Evolutionary conservation across 1,284 basidiomycete species (phyloP).

Genomic region (Neotropicomus parvogracilis): DNA sequence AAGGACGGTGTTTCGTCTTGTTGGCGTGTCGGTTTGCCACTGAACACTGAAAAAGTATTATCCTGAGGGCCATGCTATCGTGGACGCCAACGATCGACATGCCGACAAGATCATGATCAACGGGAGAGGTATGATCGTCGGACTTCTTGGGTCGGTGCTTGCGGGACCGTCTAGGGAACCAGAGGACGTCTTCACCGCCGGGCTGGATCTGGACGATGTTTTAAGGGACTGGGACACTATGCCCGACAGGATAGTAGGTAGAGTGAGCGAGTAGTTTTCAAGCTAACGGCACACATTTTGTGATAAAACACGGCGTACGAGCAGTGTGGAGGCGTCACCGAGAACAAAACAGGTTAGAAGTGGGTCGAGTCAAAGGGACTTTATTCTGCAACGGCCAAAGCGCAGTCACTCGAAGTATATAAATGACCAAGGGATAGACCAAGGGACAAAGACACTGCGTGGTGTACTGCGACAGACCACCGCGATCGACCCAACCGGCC

Average conservation of each 20-base stretch:
- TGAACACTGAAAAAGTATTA: constrained; percentile 63
- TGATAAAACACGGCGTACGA: background rate
- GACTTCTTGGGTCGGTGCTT: constrained; percentile 62
- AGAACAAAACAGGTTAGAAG: constrained; percentile 10
- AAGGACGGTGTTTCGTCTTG: constrained; percentile 75
- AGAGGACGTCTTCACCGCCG: constrained; percentile 63
- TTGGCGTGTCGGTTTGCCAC: constrained; percentile 62
- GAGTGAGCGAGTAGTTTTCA: constrained; percentile 26
- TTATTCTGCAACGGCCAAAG: constrained; percentile 12
- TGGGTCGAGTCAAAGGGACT: constrained; percentile 13
- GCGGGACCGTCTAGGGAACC: constrained; percentile 62
- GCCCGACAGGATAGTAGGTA: constrained; percentile 57
- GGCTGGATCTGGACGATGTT: constrained; percentile 60
- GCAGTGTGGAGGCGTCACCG: background rate
- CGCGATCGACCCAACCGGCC: background rate
- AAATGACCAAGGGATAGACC: constrained; percentile 12
- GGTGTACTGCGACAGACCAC: constrained; percentile 13
- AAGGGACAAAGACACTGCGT: background rate
- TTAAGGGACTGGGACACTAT: constrained; percentile 67
- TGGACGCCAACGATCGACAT: constrained; percentile 37
- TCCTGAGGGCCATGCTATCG: constrained; percentile 52
- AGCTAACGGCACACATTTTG: constrained; percentile 13
- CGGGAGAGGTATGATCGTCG: constrained; percentile 68
- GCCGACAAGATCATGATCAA: constrained; percentile 60
- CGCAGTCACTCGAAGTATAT: constrained; percentile 21